Evolutionary conservation across 225 moss, liverwort and hornwort species (phyloP), one percentile per base, ranked within the genome.

Genomic region (Sphagnum contortum): DNA sequence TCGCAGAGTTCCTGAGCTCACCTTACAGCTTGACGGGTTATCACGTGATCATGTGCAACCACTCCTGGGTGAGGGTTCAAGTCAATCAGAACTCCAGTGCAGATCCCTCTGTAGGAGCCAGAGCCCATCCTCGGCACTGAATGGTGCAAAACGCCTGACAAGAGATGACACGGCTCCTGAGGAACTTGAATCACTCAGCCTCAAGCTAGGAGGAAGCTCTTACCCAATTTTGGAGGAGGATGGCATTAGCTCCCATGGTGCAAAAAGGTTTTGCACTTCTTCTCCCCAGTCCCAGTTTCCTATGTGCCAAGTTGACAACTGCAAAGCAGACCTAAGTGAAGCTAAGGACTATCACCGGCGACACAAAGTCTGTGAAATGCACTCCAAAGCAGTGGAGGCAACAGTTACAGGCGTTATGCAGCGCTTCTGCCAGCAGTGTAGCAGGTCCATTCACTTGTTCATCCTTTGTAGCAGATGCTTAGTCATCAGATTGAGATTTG

Each of bases 361-460:
- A 8, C 98, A 98, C 73, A 98, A 98, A 70, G 98, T 98, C 5
- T 98, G 98, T 48, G 98, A 93, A 79, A 66, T 54, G 81, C 98
- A 93, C 64, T 80, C 98, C 5, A 98, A 98, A 70, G 89, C 89
- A n/a, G 78, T 75, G 13, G 91, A 84, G 4, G 89, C 89, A 2
- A 71, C 73, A 10, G 93, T 98, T 8, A 69, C 75, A 49, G 81
- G 84, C 10, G 66, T 72, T 69, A 84, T 86, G 90, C 93, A 98
- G 74, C 93, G 98, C 4, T 98, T 98, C 73, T 98, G 98, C 63
- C 98, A 98, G 87, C 98, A 98, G 80, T 98, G 98, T 49, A 98
- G 98, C 73, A 86, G 81, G 83, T 83, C 29, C 29, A 29, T 29
- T 29, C 29, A 29, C 29, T 29, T 29, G 29, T 29, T 29, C 29